These are phyloP conservation scores for Eragrostis nindensis DNA, from an alignment of 176 grass and related monocot species.

Conservation along the genomic window DNA sequence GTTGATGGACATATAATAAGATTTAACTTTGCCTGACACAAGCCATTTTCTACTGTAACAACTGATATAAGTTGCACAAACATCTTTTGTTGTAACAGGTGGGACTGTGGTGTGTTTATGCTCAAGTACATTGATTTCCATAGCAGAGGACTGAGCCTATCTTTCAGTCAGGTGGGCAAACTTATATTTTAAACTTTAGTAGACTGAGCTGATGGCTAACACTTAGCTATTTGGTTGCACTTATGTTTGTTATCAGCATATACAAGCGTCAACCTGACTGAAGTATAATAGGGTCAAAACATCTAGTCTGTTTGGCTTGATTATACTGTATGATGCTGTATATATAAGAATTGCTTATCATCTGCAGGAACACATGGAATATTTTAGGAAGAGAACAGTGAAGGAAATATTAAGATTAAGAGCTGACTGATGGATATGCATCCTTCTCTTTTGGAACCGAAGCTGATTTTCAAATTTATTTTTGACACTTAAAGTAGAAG, in stretches of 20 bases:
- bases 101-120: conserved; percentile 95
- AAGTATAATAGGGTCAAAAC: background rate
- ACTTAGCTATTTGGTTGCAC: background rate
- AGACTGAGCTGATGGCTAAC: background rate
- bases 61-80: background rate
- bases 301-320: background rate
- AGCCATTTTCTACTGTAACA: conserved; percentile 17
- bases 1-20: background rate
- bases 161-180: conserved; percentile 69
- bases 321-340: background rate
- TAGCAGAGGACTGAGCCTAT: conserved; percentile 65
- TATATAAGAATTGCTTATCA: conserved; percentile 11
- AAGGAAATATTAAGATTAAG: conserved; percentile 77
- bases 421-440: conserved; percentile 51
- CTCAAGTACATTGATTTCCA: conserved; percentile 91
- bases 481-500: conserved; percentile 14
- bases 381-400: conserved; percentile 76
- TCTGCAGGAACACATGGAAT: conserved; percentile 83
- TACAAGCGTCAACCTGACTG: background rate
- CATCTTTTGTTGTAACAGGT: conserved; percentile 48
- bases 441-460: conserved; percentile 3
- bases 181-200: background rate
- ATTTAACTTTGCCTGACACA: background rate
- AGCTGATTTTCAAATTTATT: background rate
- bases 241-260: background rate